phyloP scores from a whole-genome alignment of 1,139 yeast genomes.

The Yamadazyma diospyri region DNA sequence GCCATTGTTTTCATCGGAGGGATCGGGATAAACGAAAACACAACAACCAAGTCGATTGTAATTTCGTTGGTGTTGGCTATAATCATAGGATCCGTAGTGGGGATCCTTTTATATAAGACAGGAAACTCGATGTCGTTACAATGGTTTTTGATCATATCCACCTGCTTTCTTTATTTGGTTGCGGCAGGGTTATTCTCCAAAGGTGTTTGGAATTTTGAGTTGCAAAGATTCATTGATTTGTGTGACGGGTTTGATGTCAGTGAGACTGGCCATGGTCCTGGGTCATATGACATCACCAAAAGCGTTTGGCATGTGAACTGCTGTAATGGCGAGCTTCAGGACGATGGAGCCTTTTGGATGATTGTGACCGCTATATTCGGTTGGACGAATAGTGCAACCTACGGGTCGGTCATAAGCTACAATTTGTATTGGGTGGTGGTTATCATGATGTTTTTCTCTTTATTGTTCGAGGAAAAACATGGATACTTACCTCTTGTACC shows the following conservation, averaged over 20 bases:
- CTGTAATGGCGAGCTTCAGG: slow-evolving; percentile 43
- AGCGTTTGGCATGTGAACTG: slow-evolving; percentile 50
- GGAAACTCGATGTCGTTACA: slow-evolving; percentile 42
- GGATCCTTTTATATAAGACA: slow-evolving; percentile 36
- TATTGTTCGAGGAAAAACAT: slow-evolving; percentile 57
- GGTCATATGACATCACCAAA: slow-evolving; percentile 37
- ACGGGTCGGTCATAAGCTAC: slow-evolving; percentile 41
- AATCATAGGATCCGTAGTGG: slow-evolving; percentile 31
- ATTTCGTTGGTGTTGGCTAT: slow-evolving; percentile 31
- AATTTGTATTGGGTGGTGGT: slow-evolving; percentile 36
- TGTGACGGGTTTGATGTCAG: slow-evolving; percentile 46
- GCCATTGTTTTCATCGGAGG: slow-evolving; percentile 49
- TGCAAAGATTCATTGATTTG: slow-evolving; percentile 36
- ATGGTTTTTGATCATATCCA: slow-evolving; percentile 38
- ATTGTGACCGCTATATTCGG: slow-evolving; percentile 43
- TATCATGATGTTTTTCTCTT: slow-evolving; percentile 20
- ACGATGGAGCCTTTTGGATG: slow-evolving; percentile 47
- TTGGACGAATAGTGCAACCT: slow-evolving; percentile 50
- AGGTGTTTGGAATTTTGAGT: slow-evolving; percentile 46
- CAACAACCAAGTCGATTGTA: slow-evolving; percentile 30
- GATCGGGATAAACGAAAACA: slow-evolving; percentile 43
- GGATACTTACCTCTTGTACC: slow-evolving; percentile 64
- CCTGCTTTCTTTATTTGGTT: slow-evolving; percentile 40
- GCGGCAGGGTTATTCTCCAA: slow-evolving; percentile 47
- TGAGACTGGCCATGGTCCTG: slow-evolving; percentile 49